Base-by-base conservation (phyloP, 2,329 filamentous ascomycete genomes). In the Myrmaecium sp. region DNA sequence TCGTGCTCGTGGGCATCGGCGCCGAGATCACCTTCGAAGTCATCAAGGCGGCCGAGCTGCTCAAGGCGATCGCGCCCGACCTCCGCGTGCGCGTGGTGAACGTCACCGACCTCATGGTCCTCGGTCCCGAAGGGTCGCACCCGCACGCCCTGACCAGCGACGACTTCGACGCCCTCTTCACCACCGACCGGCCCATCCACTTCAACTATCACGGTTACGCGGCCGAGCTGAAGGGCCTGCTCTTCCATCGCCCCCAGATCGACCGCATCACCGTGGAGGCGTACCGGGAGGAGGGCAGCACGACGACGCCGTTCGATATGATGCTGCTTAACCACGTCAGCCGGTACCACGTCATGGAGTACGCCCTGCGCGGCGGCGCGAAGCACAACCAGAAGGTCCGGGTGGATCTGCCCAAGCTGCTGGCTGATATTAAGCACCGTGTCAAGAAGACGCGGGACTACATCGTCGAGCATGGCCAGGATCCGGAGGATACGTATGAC, bases 161-260 rank as follows among this genome's bases (percentile, higher is more conserved):
- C 2, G 56, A 55, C 0, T 77, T 74, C 37, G 43, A 56, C 13
- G 51, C 58, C 3, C 46, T 74, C 17, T 75, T 76, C 41, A 73
- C 69, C 0, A 30, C 47, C 0, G 62, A 74, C 34, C 52, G 45
- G 14, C 57, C 60, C 0, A 54, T 75, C 5, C 60, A 68, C 40
- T 71, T 77, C 51, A 76, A 76, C 45, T 77, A 75, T 39, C 72
- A 77, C 36, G 71, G 71, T 7, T 76, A 77, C 36, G 47, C 58
- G 4, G 57, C 59, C 1, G 70, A 76, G 41, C 44, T 77, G 29
- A 61, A 66, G 31, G 69, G 69, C 0, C 41, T 76, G 14, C 45
- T 76, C 3, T 76, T 75, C 38, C 68, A 67, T 0, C 55, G 69
- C 1, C 56, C 55, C 0, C 48, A 53, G 6, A 37, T 65, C 10